Conservation (phyloP, 805 yeast genomes). For the Candida oleophila region DNA sequence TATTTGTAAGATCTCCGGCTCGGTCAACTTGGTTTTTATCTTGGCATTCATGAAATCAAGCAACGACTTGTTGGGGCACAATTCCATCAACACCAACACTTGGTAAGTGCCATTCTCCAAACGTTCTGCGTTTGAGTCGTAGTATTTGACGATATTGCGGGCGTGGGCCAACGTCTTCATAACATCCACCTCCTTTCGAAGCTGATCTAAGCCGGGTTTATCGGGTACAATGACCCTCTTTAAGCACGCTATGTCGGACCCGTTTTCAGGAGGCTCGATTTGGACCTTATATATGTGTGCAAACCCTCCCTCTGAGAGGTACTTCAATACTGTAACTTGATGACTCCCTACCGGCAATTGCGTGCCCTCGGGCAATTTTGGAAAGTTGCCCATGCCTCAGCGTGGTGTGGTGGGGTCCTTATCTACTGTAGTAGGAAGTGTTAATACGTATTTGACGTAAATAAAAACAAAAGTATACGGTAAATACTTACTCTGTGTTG, state of each 20-base stretch:
- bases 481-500: neutral
- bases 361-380: conserved; percentile 38
- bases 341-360: conserved; percentile 42
- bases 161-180: conserved; percentile 64
- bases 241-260: conserved; percentile 58
- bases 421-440: neutral
- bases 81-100: conserved; percentile 89
- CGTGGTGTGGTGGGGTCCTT: neutral
- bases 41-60: conserved; percentile 89
- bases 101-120: conserved; percentile 60
- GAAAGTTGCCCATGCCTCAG: conserved; percentile 21
- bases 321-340: conserved; percentile 31
- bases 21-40: conserved; percentile 73
- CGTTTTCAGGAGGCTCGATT: conserved; percentile 47
- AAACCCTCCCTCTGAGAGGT: conserved; percentile 62
- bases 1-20: conserved; percentile 75
- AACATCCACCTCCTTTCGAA: conserved; percentile 75
- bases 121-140: conserved; percentile 75
- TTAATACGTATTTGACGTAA: no score
- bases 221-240: conserved; percentile 74
- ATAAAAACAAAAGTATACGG: no score
- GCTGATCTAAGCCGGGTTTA: conserved; percentile 60
- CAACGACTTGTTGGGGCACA: conserved; percentile 83
- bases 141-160: conserved; percentile 63
- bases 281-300: conserved; percentile 74